These are phyloP conservation scores for Cladophialophora bantiana DNA, from an alignment of 2,329 filamentous ascomycete species.

Conservation along the genomic window DNA sequence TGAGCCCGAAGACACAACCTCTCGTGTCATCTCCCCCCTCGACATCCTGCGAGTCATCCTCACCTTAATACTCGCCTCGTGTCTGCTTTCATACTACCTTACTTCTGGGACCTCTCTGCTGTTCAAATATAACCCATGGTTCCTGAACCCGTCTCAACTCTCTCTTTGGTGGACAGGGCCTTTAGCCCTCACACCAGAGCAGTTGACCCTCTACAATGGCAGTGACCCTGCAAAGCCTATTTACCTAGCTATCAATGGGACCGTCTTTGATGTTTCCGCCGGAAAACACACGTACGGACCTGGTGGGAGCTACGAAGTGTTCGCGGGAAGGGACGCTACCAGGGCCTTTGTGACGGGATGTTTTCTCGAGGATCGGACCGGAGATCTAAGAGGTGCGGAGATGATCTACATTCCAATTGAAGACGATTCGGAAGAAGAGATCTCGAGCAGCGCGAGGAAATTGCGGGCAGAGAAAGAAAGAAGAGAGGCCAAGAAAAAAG, in stretches of 20 bases:
- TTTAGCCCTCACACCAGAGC: conserved; percentile 72
- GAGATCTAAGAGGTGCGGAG: conserved; percentile 87
- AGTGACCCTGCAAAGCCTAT: conserved; percentile 75
- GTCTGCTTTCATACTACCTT: conserved; percentile 76
- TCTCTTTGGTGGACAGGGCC: conserved; percentile 67
- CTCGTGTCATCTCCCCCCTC: conserved; percentile 55
- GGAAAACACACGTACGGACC: conserved; percentile 72
- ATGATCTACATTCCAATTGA: conserved; percentile 77
- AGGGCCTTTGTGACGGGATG: conserved; percentile 92
- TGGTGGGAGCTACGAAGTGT: conserved; percentile 84
- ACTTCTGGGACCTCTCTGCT: conserved; percentile 73
- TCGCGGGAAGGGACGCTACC: conserved; percentile 84
- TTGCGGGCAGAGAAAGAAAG: conserved; percentile 68
- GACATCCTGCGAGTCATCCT: conserved; percentile 74
- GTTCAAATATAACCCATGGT: conserved; percentile 73
- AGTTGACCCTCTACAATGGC: conserved; percentile 81
- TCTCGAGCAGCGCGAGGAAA: conserved; percentile 55
- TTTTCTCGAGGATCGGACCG: conserved; percentile 82
- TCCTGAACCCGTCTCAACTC: conserved; percentile 64
- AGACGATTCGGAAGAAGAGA: conserved; percentile 64
- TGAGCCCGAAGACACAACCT: conserved; percentile 33
- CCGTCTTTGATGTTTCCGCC: conserved; percentile 69
- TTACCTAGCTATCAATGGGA: conserved; percentile 82
- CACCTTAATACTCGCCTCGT: conserved; percentile 71
- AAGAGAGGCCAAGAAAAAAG: conserved; percentile 68